Evolutionary conservation across 257 asterid genomes (phyloP), one percentile per base, ranked within the genome.

Genomic region (Jacaranda mimosifolia): DNA sequence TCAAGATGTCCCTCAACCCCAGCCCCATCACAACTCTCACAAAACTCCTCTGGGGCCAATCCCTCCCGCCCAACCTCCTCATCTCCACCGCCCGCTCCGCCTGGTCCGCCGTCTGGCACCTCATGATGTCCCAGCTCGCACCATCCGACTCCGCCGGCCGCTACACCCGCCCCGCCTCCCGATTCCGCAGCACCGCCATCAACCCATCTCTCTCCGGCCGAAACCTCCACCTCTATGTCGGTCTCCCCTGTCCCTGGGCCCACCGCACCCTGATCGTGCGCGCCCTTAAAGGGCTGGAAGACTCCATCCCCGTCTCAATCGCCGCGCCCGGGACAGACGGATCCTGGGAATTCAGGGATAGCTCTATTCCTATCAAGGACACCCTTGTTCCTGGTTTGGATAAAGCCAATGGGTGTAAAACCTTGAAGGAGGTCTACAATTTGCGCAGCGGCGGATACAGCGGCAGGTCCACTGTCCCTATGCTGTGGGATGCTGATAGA

Each of bases 181-280:
- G 91, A 79, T 95, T 95, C 91, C 96, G 92, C 74, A 62, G 75
- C 46, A 38, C 75, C 75, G 21, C 81, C 63, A 5, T 74, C 68
- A 9, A 21, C 62, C 63, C 80, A 82, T 32, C 75, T 21, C 76
- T 55, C 49, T 14, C 85, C 78, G 70, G 46, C 81, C 82, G 53
- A 36, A 81, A 73, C 58, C 91, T 93, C 85, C 99, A 95, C 85
- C 97, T 95, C 75, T 95, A 95, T 86, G 96, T 87, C 40, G 98
- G 92, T 72, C 94, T 95, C 43, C 91, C 99, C 42, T 95, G 99
- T 86, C 99, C 99, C 38, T 95, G 98, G 99, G 99, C 99, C 70
- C 99, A 95, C 86, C 89, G 99, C 58, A 87, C 98, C 71, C 99
- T 95, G 11, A 85, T 95, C 79, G 97, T 93, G 69, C 97, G 97